These are phyloP conservation scores for Xylaria intraflava DNA, from an alignment of 495 filamentous ascomycete species.

Conservation along the genomic window DNA sequence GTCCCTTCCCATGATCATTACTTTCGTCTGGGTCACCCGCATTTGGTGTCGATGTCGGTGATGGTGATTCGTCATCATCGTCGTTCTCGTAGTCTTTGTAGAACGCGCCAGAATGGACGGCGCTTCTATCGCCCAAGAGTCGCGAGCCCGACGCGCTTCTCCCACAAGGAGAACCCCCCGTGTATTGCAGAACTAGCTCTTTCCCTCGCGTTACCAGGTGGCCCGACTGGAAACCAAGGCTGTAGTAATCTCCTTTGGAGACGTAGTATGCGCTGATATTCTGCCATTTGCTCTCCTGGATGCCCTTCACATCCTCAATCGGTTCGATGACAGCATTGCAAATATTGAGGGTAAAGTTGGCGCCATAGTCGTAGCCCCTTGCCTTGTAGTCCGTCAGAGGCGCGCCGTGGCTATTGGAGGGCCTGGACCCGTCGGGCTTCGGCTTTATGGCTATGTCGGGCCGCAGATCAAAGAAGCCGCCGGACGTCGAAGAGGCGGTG, in stretches of 20 bases:
- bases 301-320: constrained; percentile 61
- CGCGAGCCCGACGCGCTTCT: constrained; percentile 21
- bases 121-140: constrained; percentile 14
- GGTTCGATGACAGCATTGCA: constrained; percentile 79
- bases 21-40: constrained; percentile 1
- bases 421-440: constrained; percentile 37
- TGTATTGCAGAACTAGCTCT: constrained; percentile 89
- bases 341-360: constrained; percentile 94
- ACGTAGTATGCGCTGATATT: constrained; percentile 93
- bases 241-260: constrained; percentile 64
- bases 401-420: constrained; percentile 42
- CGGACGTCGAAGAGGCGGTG: constrained; percentile 70
- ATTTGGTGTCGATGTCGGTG: constrained; percentile 16
- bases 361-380: constrained; percentile 73
- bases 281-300: constrained; percentile 57
- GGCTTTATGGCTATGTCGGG: constrained; percentile 59
- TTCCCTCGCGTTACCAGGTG: constrained; percentile 73
- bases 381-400: constrained; percentile 69
- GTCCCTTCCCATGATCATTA: neutral
- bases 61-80: constrained; percentile 33
- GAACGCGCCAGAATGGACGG: constrained; percentile 28
- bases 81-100: constrained; percentile 34
- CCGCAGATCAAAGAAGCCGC: constrained; percentile 85
- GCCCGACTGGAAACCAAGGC: constrained; percentile 73
- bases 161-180: constrained; percentile 76